Evolutionary conservation across 129 eudicot species (phyloP).

Genomic region (Flaveria bidentis): DNA sequence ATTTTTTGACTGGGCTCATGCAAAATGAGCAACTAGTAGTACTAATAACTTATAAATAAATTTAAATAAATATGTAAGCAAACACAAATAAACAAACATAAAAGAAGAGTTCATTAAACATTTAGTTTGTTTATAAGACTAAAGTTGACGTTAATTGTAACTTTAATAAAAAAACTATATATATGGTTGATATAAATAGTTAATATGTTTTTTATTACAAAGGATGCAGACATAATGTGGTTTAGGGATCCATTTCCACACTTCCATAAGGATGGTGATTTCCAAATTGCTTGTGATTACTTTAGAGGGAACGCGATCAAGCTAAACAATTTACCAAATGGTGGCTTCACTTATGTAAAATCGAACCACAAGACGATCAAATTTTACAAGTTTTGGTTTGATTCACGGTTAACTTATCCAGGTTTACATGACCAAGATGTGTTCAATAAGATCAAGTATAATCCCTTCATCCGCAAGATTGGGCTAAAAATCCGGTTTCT

Average conservation of each 20-base stretch:
- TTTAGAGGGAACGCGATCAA: constrained; percentile 45
- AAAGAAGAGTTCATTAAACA: too few relatives aligned
- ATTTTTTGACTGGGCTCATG: too few relatives aligned
- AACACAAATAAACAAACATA: too few relatives aligned
- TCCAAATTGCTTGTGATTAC: constrained; percentile 72
- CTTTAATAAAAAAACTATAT: too few relatives aligned
- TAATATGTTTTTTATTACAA: background rate
- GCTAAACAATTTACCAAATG: constrained; percentile 56
- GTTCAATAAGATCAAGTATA: constrained; percentile 51
- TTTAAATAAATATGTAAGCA: too few relatives aligned
- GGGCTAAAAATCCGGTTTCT: constrained; percentile 56
- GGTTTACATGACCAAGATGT: constrained; percentile 72
- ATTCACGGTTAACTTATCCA: constrained; percentile 47
- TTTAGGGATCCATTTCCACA: constrained; percentile 70
- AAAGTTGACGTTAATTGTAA: too few relatives aligned
- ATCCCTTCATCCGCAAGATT: constrained; percentile 36
- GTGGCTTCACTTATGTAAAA: constrained; percentile 66
- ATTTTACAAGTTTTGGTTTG: constrained; percentile 66
- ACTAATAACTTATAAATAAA: too few relatives aligned
- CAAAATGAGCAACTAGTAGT: too few relatives aligned
- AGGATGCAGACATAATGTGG: constrained; percentile 95
- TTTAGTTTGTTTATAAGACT: too few relatives aligned
- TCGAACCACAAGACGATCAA: constrained; percentile 50
- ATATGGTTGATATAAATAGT: too few relatives aligned
- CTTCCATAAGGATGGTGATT: constrained; percentile 55